Conservation (phyloP, 352 stramenopile species). For the Ophiocytium majus region DNA sequence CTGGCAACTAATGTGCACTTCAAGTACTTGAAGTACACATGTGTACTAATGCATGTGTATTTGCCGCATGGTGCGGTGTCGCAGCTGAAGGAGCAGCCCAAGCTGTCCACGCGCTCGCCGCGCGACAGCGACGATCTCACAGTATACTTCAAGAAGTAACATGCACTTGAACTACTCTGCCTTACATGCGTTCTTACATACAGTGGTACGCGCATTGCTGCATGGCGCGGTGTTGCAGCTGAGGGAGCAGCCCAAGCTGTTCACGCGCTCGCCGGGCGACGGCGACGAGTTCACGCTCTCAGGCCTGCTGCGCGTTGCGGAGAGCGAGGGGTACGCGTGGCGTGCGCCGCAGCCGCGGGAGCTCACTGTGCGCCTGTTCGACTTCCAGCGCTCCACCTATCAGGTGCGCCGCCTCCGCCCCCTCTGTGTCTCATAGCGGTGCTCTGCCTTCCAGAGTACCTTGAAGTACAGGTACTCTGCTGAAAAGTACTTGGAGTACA, state of each 20-base stretch:
- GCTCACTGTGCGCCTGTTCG: conserved; percentile 47
- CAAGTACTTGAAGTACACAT: too few species aligned
- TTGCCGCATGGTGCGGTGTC: too few species aligned
- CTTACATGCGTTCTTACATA: too few species aligned
- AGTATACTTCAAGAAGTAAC: too few species aligned
- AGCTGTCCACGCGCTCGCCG: neutral
- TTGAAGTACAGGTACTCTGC: too few species aligned
- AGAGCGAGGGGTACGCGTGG: conserved; percentile 42
- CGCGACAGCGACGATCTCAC: conserved; percentile 4
- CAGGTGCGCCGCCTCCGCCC: neutral
- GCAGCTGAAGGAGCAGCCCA: neutral
- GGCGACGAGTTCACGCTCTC: conserved; percentile 25
- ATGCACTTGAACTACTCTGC: too few species aligned
- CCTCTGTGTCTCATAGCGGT: too few species aligned
- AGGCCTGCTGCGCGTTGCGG: conserved; percentile 23
- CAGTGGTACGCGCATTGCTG: neutral
- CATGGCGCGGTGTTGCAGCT: neutral
- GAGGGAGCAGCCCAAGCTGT: neutral
- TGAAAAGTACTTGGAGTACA: too few species aligned
- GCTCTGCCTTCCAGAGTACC: too few species aligned
- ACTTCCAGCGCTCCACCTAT: conserved; percentile 54
- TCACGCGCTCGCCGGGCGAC: neutral
- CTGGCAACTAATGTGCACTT: too few species aligned
- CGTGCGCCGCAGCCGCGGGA: conserved; percentile 30
- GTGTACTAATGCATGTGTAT: too few species aligned